A percentile compares a stretch with the other conserved stretches of the same genome.
Evolutionary conservation across 2,329 filamentous ascomycete species (phyloP).

Genomic region (Fusarium lyarnte): DNA sequence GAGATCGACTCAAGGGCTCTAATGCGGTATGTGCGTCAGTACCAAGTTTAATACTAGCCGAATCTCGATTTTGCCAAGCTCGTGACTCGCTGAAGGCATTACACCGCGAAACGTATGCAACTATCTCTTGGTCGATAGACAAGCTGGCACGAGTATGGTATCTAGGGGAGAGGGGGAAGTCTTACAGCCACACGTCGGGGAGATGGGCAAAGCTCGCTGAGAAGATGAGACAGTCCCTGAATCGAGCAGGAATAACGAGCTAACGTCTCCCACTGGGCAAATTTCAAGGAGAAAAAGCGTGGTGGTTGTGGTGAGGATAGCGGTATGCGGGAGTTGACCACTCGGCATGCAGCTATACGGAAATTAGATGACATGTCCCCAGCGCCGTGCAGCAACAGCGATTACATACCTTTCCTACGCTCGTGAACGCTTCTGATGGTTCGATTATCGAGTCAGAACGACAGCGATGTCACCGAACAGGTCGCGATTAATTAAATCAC

Average conservation of each 20-base stretch:
- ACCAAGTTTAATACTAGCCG: conserved; percentile 33
- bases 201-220: conserved; percentile 55
- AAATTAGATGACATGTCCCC: conserved; percentile 41
- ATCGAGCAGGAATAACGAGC: conserved; percentile 68
- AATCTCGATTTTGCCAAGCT: conserved; percentile 39
- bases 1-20: conserved; percentile 58
- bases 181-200: conserved; percentile 63
- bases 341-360: conserved; percentile 52
- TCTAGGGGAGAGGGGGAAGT: conserved; percentile 42
- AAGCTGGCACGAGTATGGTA: conserved; percentile 42
- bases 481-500: conserved; percentile 18
- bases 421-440: conserved; percentile 19
- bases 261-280: conserved; percentile 69
- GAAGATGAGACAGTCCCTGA: conserved; percentile 55
- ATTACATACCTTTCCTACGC: conserved; percentile 42
- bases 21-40: conserved; percentile 47
- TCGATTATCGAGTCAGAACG: conserved; percentile 15
- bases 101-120: neutral
- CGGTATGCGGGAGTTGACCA: conserved; percentile 47
- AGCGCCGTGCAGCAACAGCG: neutral
- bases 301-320: conserved; percentile 50
- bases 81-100: conserved; percentile 1
- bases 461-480: conserved; percentile 7
- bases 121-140: conserved; percentile 45
- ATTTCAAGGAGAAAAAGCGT: conserved; percentile 56